These are phyloP conservation scores for Termitomyces sp. DNA, from an alignment of 768 basidiomycete genomes.

Conservation along the genomic window DNA sequence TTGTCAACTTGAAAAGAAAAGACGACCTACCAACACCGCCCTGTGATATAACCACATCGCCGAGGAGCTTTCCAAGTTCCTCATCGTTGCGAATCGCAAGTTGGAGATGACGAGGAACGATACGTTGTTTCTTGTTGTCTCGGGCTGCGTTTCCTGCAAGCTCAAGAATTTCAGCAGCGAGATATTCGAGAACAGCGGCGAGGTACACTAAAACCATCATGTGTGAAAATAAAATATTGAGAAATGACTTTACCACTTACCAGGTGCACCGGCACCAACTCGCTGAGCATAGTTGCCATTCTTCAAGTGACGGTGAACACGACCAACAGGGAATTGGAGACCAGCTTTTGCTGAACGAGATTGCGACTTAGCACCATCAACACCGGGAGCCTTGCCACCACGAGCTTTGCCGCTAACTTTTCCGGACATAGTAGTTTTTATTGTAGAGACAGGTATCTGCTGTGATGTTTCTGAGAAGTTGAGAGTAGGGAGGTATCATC, in stretches of 20 bases:
- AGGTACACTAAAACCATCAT: slow-evolving; percentile 54
- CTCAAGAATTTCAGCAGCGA: slow-evolving; percentile 82
- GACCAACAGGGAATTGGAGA: slow-evolving; percentile 75
- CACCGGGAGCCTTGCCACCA: slow-evolving; percentile 32
- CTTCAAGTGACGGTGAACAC: slow-evolving; percentile 75
- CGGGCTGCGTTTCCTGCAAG: slow-evolving; percentile 74
- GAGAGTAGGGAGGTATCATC: not conserved
- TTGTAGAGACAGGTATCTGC: slow-evolving; percentile 1
- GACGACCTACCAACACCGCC: slow-evolving; percentile 62
- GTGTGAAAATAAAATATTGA: not conserved
- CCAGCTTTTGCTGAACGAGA: slow-evolving; percentile 61
- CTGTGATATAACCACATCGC: slow-evolving; percentile 84
- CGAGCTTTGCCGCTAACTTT: slow-evolving; percentile 26
- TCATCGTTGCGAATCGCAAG: slow-evolving; percentile 84
- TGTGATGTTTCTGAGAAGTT: slow-evolving; percentile 7
- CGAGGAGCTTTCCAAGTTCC: slow-evolving; percentile 78
- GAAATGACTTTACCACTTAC: slow-evolving; percentile 21
- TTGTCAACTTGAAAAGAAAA: not conserved
- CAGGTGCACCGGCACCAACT: slow-evolving; percentile 74
- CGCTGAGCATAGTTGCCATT: slow-evolving; percentile 75
- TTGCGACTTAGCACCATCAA: slow-evolving; percentile 40
- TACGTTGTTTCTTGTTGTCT: slow-evolving; percentile 79
- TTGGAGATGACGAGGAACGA: slow-evolving; percentile 81
- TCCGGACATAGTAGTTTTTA: slow-evolving; percentile 25
- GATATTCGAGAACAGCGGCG: slow-evolving; percentile 78